Percentiles rank a stretch among this genome's conserved stretches.
phyloP scores from a whole-genome alignment of 768 basidiomycete genomes.

The Megacollybia marginata region DNA sequence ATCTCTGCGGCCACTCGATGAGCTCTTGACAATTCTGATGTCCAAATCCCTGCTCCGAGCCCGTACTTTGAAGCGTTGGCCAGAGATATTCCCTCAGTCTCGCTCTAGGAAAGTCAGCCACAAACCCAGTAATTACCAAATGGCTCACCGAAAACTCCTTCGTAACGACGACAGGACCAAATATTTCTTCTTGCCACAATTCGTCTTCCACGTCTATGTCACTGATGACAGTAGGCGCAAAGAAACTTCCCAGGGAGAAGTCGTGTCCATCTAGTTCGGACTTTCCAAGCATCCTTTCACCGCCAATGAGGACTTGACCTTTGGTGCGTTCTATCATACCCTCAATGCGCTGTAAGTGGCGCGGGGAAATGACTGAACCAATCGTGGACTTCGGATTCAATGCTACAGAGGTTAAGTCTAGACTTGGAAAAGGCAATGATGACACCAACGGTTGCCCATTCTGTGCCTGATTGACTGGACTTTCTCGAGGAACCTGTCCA shows the following conservation, averaged over 20 bases:
- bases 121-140: not conserved
- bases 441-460: constrained; percentile 70
- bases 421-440: not conserved
- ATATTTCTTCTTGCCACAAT: constrained; percentile 79
- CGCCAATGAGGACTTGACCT: constrained; percentile 54
- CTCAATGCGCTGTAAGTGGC: constrained; percentile 61
- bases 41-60: constrained; percentile 79
- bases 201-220: constrained; percentile 50
- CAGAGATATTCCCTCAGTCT: constrained; percentile 55
- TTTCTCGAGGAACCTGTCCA: constrained; percentile 56
- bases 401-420: constrained; percentile 32
- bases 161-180: constrained; percentile 78
- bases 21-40: constrained; percentile 62
- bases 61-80: constrained; percentile 80
- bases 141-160: constrained; percentile 29
- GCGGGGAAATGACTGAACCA: constrained; percentile 70
- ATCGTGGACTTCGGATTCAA: constrained; percentile 63
- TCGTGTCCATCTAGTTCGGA: constrained; percentile 67
- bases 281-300: constrained; percentile 50
- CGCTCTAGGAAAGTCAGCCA: constrained; percentile 30
- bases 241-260: constrained; percentile 68
- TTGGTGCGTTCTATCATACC: constrained; percentile 39
- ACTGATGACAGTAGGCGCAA: constrained; percentile 69
- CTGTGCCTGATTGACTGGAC: constrained; percentile 50
- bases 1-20: constrained; percentile 67